A percentile compares a stretch with the other conserved stretches of the same genome.
phyloP scores from a whole-genome alignment of 2,329 filamentous ascomycete genomes.

The Blastomyces parvus region DNA sequence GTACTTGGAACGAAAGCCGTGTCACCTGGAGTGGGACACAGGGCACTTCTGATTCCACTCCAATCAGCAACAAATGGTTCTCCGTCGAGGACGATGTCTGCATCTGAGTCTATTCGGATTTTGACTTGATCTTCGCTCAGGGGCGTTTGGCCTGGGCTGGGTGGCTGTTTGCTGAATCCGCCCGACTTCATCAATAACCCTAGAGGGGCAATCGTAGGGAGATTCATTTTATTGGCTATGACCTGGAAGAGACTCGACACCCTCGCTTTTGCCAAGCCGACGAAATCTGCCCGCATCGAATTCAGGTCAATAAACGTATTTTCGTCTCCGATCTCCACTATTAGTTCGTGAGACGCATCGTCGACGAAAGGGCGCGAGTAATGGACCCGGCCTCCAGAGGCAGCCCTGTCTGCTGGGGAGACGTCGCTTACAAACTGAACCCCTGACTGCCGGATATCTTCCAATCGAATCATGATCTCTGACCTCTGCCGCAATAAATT shows the following conservation, averaged over 20 bases:
- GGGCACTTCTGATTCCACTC: not conserved
- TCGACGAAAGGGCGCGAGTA: slow-evolving; percentile 86
- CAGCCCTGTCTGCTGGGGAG: slow-evolving; percentile 16
- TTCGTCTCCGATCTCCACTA: slow-evolving; percentile 69
- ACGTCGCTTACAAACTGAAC: slow-evolving; percentile 54
- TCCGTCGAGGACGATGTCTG: slow-evolving; percentile 36
- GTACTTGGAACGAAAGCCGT: not conserved
- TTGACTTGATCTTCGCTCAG: slow-evolving; percentile 61
- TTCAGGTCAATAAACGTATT: slow-evolving; percentile 49
- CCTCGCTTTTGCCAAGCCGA: slow-evolving; percentile 58
- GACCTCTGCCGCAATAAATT: slow-evolving; percentile 58
- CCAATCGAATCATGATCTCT: slow-evolving; percentile 71
- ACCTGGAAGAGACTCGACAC: slow-evolving; percentile 68
- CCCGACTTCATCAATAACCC: slow-evolving; percentile 59
- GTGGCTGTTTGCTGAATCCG: slow-evolving; percentile 51
- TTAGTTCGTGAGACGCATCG: slow-evolving; percentile 58
- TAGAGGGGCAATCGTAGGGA: slow-evolving; percentile 51
- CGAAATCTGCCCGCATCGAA: slow-evolving; percentile 58
- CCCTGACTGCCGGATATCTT: slow-evolving; percentile 83
- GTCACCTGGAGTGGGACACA: not conserved
- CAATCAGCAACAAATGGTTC: slow-evolving; percentile 21
- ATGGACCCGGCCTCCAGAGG: slow-evolving; percentile 50
- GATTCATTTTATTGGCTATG: slow-evolving; percentile 67
- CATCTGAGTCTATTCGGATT: slow-evolving; percentile 49
- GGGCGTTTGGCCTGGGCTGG: slow-evolving; percentile 59